phyloP scores from a whole-genome alignment of 208 protist genomes.

The Trypanosoma cruzi region DNA sequence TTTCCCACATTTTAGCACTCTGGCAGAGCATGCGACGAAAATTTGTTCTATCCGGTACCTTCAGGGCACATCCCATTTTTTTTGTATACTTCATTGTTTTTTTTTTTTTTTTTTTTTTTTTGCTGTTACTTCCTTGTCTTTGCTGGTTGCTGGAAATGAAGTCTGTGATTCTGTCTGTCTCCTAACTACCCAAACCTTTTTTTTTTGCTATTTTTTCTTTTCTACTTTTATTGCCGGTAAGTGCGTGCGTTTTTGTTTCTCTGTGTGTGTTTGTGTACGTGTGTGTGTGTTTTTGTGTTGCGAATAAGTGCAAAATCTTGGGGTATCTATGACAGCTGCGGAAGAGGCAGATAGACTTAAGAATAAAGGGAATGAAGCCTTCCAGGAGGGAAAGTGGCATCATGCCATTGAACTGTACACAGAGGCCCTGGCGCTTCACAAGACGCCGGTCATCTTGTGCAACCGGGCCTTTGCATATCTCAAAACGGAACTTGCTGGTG shows the following conservation, averaged over 20 bases:
- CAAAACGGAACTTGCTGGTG: slow-evolving; percentile 91
- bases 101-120: too few relatives aligned
- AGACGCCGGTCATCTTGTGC: slow-evolving; percentile 84
- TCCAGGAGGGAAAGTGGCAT: slow-evolving; percentile 89
- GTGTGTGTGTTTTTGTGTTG: background rate
- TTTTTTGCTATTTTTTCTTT: background rate
- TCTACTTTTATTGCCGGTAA: background rate
- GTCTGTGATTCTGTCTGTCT: background rate
- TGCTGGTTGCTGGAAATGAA: background rate
- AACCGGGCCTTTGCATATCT: slow-evolving; percentile 96
- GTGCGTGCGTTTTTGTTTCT: too few relatives aligned
- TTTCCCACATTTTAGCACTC: too few relatives aligned
- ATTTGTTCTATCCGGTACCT: too few relatives aligned
- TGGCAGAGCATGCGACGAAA: too few relatives aligned
- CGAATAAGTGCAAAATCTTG: background rate
- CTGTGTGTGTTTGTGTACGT: too few relatives aligned
- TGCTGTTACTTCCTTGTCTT: background rate
- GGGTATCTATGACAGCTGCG: slow-evolving; percentile 15
- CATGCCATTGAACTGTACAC: slow-evolving; percentile 93
- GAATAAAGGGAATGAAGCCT: slow-evolving; percentile 84
- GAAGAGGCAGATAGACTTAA: slow-evolving; percentile 70
- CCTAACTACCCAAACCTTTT: too few relatives aligned
- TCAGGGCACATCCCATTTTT: too few relatives aligned
- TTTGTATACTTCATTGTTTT: too few relatives aligned
- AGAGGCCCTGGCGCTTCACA: slow-evolving; percentile 83